Base-by-base conservation (phyloP, 352 stramenopile species). In the Thraustotheca clavata region DNA sequence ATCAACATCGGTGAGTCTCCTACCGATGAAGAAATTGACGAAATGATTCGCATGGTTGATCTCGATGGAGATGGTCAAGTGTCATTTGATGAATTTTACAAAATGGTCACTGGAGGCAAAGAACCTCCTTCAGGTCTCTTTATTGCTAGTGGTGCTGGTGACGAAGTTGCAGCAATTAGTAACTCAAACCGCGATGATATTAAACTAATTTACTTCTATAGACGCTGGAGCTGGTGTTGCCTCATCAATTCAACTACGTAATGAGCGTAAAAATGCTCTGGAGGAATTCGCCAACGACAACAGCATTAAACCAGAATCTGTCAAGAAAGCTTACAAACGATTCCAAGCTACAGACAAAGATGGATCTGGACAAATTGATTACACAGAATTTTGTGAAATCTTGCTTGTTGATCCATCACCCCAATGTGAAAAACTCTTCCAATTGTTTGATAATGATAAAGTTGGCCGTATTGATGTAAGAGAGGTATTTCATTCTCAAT, bases 11-110 rank as follows among this genome's bases (percentile, higher is more conserved):
- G 94, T 27, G 92, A 98, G 73, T 86, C 88, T 22, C 88, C 89
- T 8, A 97, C 90, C 3, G 94, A 98, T 68, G 92, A 98, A 77
- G 94, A 98, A 77, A 85, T 98, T 4, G 92, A 97, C 70, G 89
- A 98, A 71, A 98, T 98, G 92, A 98, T 98, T 70, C 87, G 91
- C 52, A 98, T 98, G 89, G 88, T 97, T 7, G 92, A 98, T 68
- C 91, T 95, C 38, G 94, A 98, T 63, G 92, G 92, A 40, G 92
- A 98, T 72, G 90, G 92, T 0, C 91, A 98, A 73, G 91, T 97
- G 27, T 91, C 81, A 46, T 98, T 97, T 76, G 88, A 96, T 52
- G 94, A 98, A 70, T 98, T 98, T 67, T 97, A 97, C 70, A 73
- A 83, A 34, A 97, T 98, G 92, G 89, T 98, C 9, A 96, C 89